Evolutionary conservation across 2,329 filamentous ascomycete species (phyloP).

Genomic region (Fusarium sp.): DNA sequence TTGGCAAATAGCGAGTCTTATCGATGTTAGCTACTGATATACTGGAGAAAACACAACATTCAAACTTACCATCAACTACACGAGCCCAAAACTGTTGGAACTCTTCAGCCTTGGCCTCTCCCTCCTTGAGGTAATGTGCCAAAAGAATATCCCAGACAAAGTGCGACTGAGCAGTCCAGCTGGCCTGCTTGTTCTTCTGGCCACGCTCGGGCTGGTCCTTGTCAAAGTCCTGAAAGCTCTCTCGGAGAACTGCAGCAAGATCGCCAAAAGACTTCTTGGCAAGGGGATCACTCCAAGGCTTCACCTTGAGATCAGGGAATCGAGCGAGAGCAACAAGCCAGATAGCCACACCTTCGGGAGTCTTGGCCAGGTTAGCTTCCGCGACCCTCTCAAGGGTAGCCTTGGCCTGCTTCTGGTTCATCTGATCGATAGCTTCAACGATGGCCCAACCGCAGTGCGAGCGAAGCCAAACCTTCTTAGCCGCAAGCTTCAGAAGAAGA

Average conservation of each 20-base stretch:
- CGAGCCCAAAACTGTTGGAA: constrained; percentile 88
- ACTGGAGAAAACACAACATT: background rate
- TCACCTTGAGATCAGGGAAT: constrained; percentile 72
- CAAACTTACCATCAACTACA: constrained; percentile 79
- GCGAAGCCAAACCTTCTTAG: constrained; percentile 88
- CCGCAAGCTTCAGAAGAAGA: constrained; percentile 77
- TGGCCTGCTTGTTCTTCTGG: constrained; percentile 70
- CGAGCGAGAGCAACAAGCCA: constrained; percentile 78
- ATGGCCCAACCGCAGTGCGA: constrained; percentile 89
- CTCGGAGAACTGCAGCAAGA: constrained; percentile 82
- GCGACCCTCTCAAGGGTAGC: constrained; percentile 71
- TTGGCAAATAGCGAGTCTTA: constrained; percentile 85
- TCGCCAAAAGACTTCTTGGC: constrained; percentile 73
- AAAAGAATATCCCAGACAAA: constrained; percentile 90
- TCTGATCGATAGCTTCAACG: constrained; percentile 75
- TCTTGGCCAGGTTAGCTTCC: constrained; percentile 75
- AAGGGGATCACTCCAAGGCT: constrained; percentile 84
- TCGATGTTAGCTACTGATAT: constrained; percentile 37
- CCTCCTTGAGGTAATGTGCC: constrained; percentile 58
- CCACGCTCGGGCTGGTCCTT: constrained; percentile 57
- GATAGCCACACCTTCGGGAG: constrained; percentile 88
- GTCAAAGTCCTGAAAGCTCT: constrained; percentile 68
- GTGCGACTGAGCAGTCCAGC: constrained; percentile 82
- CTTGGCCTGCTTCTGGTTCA: constrained; percentile 67
- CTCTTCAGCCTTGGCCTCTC: constrained; percentile 53